Evolutionary conservation across 768 basidiomycete species (phyloP).

Genomic region (Trametes cubensis): DNA sequence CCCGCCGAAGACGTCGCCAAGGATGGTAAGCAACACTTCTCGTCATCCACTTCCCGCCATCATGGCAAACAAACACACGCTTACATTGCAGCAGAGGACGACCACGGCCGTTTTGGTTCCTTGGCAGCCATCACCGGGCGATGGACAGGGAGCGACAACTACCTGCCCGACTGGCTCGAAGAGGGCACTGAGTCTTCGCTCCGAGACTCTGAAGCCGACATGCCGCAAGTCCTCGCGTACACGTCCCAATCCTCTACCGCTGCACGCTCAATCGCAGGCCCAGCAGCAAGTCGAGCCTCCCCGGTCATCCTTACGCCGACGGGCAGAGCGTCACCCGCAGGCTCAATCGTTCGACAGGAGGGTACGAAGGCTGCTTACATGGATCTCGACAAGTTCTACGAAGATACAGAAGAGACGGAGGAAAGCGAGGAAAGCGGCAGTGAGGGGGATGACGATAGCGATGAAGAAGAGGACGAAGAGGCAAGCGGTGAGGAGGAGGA

Average conservation of each 20-base stretch:
- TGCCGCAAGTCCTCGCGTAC: conserved; percentile 33
- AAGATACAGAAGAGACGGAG: conserved; percentile 41
- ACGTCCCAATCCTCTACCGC: conserved; percentile 38
- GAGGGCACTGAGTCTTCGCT: conserved; percentile 78
- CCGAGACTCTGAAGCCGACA: conserved; percentile 68
- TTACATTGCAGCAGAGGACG: conserved; percentile 35
- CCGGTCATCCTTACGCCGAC: conserved; percentile 64
- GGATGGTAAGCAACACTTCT: conserved; percentile 7
- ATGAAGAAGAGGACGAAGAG: conserved; percentile 29
- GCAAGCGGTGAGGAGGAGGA: conserved; percentile 36
- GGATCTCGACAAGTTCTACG: conserved; percentile 81
- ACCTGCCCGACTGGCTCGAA: conserved; percentile 86
- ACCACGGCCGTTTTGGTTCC: conserved; percentile 61
- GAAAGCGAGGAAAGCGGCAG: conserved; percentile 34
- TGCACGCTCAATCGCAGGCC: conserved; percentile 24
- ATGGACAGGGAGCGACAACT: conserved; percentile 51
- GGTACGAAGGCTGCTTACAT: conserved; percentile 50
- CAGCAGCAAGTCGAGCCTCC: conserved; percentile 36
- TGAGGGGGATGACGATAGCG: conserved; percentile 43
- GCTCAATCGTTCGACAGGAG: conserved; percentile 37
- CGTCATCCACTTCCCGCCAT: background rate
- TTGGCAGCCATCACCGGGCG: conserved; percentile 63
- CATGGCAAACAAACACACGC: conserved; percentile 5
- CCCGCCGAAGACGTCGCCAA: conserved; percentile 39
- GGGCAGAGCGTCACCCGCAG: conserved; percentile 47